These are phyloP conservation scores for Calonectria crousiana DNA, from an alignment of 2,329 filamentous ascomycete genomes.

Conservation along the genomic window DNA sequence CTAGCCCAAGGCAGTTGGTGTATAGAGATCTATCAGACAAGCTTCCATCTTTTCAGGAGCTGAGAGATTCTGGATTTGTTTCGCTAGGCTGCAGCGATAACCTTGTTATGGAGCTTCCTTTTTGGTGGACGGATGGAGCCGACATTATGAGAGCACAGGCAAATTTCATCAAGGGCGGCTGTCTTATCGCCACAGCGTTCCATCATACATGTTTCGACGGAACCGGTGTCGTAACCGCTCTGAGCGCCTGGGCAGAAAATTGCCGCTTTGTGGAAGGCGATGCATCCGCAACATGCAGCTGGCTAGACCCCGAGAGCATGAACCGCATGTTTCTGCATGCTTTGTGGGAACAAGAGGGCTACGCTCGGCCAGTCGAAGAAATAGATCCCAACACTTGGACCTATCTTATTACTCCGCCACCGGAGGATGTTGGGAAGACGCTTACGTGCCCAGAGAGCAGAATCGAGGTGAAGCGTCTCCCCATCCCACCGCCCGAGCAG, in stretches of 20 bases:
- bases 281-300: constrained; percentile 39
- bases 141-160: constrained; percentile 46
- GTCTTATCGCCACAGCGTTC: constrained; percentile 42
- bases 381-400: constrained; percentile 44
- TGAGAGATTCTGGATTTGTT: constrained; percentile 42
- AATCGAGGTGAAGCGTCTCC: constrained; percentile 24
- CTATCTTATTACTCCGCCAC: constrained; percentile 36
- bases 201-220: constrained; percentile 46
- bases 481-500: constrained; percentile 40
- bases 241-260: constrained; percentile 48
- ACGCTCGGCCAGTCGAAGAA: constrained; percentile 32
- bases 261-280: constrained; percentile 44
- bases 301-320: constrained; percentile 46
- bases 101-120: constrained; percentile 35
- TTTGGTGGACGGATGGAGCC: constrained; percentile 41
- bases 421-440: background rate
- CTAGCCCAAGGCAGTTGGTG: constrained; percentile 14
- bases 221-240: constrained; percentile 42
- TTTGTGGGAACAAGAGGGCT: constrained; percentile 44
- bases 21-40: constrained; percentile 44
- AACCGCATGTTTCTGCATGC: constrained; percentile 45
- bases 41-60: constrained; percentile 42
- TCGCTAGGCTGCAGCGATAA: constrained; percentile 44
- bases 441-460: background rate
- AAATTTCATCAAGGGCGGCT: constrained; percentile 48